A percentile compares a stretch with the other conserved stretches of the same genome.
These are phyloP conservation scores for Clausena lansium DNA, from an alignment of 345 rosid genomes.

Conservation along the genomic window DNA sequence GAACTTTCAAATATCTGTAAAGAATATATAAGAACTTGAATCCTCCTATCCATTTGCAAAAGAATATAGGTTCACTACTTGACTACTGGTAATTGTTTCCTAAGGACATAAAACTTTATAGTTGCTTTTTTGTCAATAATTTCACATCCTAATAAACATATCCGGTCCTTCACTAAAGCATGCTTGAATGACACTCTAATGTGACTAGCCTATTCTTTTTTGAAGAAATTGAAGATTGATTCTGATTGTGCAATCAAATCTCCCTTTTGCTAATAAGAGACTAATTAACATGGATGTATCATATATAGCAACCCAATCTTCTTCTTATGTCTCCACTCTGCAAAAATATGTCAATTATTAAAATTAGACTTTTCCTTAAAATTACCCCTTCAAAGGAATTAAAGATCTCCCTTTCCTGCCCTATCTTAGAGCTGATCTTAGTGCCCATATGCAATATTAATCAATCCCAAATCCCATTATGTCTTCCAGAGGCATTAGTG, in stretches of 20 bases:
- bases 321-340: background rate
- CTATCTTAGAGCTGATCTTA: background rate
- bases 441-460: slow-evolving; percentile 12
- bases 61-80: no score
- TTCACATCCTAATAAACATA: no score
- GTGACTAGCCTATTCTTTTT: background rate
- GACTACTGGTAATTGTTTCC: no score
- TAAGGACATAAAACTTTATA: no score
- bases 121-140: no score
- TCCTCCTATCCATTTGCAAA: no score
- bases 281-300: background rate
- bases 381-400: background rate
- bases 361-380: background rate
- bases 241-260: slow-evolving; percentile 3
- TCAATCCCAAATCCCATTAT: slow-evolving; percentile 14
- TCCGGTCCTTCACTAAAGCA: no score
- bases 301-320: slow-evolving; percentile 2
- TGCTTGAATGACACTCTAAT: no score
- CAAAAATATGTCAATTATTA: background rate
- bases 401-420: slow-evolving; percentile 5
- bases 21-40: no score
- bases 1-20: no score
- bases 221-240: background rate
- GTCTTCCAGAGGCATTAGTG: slow-evolving; percentile 5
- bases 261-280: background rate